A percentile compares a stretch with the other conserved stretches of the same genome.
Evolutionary conservation across 2,329 filamentous ascomycete genomes (phyloP).

Genomic region (Thyridium curvatum): DNA sequence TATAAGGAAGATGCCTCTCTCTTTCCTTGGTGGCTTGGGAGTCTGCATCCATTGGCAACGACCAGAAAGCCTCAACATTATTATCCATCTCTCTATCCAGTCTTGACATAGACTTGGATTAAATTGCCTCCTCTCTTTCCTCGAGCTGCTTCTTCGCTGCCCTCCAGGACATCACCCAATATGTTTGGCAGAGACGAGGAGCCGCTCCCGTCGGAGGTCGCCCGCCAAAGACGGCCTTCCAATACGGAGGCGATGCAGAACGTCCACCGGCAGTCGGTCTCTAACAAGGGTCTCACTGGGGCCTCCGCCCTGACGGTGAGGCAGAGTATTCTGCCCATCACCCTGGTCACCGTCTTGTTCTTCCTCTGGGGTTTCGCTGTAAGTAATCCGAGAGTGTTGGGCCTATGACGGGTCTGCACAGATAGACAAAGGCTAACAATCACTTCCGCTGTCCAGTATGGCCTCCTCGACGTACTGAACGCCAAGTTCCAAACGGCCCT

Average conservation of each 20-base stretch:
- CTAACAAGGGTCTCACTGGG: conserved; percentile 14
- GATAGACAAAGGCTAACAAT: not conserved
- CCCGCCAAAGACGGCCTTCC: conserved; percentile 11
- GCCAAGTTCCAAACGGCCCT: conserved; percentile 12
- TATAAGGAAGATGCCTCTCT: too few relatives aligned
- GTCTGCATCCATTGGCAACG: too few relatives aligned
- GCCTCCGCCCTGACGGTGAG: conserved; percentile 9
- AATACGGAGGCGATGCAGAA: conserved; percentile 10
- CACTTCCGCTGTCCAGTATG: not conserved
- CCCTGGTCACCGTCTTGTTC: not conserved
- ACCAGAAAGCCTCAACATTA: too few relatives aligned
- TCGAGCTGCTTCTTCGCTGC: too few relatives aligned
- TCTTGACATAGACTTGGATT: too few relatives aligned
- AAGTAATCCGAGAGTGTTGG: not conserved
- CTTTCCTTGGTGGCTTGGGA: too few relatives aligned
- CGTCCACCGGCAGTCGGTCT: conserved; percentile 10
- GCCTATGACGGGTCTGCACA: not conserved
- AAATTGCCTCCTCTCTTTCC: too few relatives aligned
- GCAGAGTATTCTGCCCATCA: too few relatives aligned
- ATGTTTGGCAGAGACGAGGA: conserved; percentile 15
- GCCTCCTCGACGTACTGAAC: conserved; percentile 43
- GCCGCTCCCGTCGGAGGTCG: conserved; percentile 11
- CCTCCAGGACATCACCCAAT: too few relatives aligned
- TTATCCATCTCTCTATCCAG: too few relatives aligned
- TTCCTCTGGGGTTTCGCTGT: conserved; percentile 6